A percentile compares a stretch with the other conserved stretches of the same genome.
phyloP scores from a whole-genome alignment of 352 stramenopile genomes.

The Phytophthora lateralis region DNA sequence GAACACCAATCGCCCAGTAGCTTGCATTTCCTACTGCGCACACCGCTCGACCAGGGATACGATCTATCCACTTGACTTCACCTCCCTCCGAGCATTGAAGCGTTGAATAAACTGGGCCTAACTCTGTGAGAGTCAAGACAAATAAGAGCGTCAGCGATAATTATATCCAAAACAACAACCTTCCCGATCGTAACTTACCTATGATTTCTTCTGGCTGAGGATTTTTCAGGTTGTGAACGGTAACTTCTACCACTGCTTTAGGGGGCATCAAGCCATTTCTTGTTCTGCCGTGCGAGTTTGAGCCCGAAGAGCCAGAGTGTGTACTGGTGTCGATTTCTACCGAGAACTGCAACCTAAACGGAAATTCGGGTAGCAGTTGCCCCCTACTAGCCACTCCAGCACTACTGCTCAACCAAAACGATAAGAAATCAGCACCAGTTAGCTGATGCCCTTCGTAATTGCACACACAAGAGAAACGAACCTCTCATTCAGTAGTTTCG shows the following conservation, averaged over 20 bases:
- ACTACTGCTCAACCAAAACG: constrained; percentile 21
- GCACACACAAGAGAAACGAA: constrained; percentile 20
- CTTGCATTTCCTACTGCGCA: constrained; percentile 64
- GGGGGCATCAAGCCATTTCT: constrained; percentile 10
- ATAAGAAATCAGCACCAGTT: constrained; percentile 9
- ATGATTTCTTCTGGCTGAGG: constrained; percentile 44
- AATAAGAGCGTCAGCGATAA: constrained; percentile 6
- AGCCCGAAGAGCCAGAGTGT: constrained; percentile 10
- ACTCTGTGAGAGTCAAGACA: constrained; percentile 38
- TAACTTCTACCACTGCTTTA: constrained; percentile 60
- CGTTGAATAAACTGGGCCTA: constrained; percentile 71
- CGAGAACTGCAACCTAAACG: constrained; percentile 63
- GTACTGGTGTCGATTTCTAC: constrained; percentile 58
- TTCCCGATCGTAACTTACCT: constrained; percentile 38
- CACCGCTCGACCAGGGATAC: constrained; percentile 64
- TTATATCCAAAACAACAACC: not conserved
- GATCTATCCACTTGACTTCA: constrained; percentile 81
- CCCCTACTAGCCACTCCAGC: constrained; percentile 23
- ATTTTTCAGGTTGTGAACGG: constrained; percentile 68
- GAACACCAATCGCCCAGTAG: constrained; percentile 66
- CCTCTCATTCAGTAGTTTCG: constrained; percentile 67
- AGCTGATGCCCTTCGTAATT: not conserved
- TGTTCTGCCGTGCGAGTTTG: constrained; percentile 7
- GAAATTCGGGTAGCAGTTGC: constrained; percentile 61
- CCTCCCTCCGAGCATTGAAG: constrained; percentile 63